Conservation (phyloP, 768 basidiomycete genomes). For the Leucocoprinus birnbaumii region DNA sequence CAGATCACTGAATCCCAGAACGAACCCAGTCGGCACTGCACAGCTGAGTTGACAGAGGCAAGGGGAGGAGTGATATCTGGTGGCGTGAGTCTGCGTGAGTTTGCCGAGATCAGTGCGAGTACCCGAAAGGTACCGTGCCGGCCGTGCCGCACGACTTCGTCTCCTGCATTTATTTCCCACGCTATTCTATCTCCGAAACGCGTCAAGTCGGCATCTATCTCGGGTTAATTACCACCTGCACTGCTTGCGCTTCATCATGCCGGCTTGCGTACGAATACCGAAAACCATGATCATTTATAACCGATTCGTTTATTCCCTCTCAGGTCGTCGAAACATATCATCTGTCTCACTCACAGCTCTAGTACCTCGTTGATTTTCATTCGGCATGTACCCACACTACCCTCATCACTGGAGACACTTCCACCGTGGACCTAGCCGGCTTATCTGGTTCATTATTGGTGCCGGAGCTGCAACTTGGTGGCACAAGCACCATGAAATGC, state of each 20-base stretch:
- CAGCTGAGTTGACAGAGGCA: no score
- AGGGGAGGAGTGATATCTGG: no score
- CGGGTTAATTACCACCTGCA: background rate
- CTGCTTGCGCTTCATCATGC: background rate
- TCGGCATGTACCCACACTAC: conserved; percentile 1
- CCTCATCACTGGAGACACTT: background rate
- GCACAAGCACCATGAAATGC: conserved; percentile 37
- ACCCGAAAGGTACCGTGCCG: no score
- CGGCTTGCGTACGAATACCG: background rate
- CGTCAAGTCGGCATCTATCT: background rate
- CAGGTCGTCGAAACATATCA: background rate
- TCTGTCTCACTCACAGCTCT: background rate
- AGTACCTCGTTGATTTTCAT: background rate
- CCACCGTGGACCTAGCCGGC: conserved; percentile 50
- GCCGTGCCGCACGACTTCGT: no score
- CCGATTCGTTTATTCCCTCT: background rate
- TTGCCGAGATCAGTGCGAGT: no score
- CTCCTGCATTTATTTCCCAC: background rate
- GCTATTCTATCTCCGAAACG: background rate
- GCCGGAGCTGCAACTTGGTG: conserved; percentile 40
- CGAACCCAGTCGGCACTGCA: no score
- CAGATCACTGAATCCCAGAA: no score
- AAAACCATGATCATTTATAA: background rate
- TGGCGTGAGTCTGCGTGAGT: no score
- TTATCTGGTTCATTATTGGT: conserved; percentile 70